phyloP scores from a whole-genome alignment of 2,329 filamentous ascomycete species.

The Thermoascus crustaceus region DNA sequence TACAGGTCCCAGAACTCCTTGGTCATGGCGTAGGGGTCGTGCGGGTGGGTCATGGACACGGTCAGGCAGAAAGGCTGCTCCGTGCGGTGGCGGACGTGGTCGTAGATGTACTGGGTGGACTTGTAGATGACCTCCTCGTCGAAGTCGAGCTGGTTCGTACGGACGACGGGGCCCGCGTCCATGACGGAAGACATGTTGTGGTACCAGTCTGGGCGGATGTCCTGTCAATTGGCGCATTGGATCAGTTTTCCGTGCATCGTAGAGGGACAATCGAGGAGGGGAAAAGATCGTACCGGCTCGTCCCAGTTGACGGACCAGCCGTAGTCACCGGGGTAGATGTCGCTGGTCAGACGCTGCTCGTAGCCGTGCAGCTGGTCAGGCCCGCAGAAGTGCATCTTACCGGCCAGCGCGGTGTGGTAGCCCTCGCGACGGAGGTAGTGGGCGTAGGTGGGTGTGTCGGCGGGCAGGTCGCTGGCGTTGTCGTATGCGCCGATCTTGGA shows the following conservation, averaged over 20 bases:
- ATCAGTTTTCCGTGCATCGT: background rate
- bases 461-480: slow-evolving; percentile 76
- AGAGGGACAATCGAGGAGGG: background rate
- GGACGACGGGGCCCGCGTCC: slow-evolving; percentile 78
- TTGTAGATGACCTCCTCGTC: slow-evolving; percentile 95
- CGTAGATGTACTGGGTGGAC: slow-evolving; percentile 80
- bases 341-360: slow-evolving; percentile 83
- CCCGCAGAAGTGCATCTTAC: slow-evolving; percentile 97
- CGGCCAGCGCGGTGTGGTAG: slow-evolving; percentile 83
- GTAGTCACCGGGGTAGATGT: slow-evolving; percentile 91
- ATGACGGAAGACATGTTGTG: slow-evolving; percentile 92
- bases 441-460: slow-evolving; percentile 82
- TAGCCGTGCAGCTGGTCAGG: slow-evolving; percentile 87
- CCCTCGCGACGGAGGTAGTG: slow-evolving; percentile 79
- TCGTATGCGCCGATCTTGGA: slow-evolving; percentile 89
- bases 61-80: slow-evolving; percentile 79
- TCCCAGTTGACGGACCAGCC: slow-evolving; percentile 97
- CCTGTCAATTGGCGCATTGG: slow-evolving; percentile 15
- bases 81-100: slow-evolving; percentile 74
- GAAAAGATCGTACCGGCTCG: slow-evolving; percentile 50
- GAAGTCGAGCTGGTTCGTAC: slow-evolving; percentile 92
- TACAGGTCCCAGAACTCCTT: slow-evolving; percentile 91
- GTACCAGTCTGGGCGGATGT: slow-evolving; percentile 76
- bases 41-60: slow-evolving; percentile 86
- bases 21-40: slow-evolving; percentile 91